Base-by-base conservation (phyloP, 768 basidiomycete species). In the Mycena galopus region DNA sequence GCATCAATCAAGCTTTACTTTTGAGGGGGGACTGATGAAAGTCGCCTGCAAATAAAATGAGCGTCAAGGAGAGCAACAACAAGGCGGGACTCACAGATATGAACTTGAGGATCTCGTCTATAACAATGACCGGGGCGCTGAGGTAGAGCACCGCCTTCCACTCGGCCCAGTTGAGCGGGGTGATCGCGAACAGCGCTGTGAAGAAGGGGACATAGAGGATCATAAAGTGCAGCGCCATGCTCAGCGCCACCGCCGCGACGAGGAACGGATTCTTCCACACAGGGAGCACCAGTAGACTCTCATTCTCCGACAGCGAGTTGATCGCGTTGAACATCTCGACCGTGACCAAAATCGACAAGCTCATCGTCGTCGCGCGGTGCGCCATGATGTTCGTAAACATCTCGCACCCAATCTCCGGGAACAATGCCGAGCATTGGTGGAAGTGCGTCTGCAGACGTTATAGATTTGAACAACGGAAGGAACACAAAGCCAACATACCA, bases 181-280 rank as follows among this genome's bases (percentile, higher is more conserved):
- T 92, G 80, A 98, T 98, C 51, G 93, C 94, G 79, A 99, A 98
- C 69, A 98, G 79, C 9, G 91, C 86, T 94, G 95, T 93, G 83
- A 99, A 96, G 92, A 98, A 95, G 4, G 97, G 97, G 39, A 98
- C 94, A 81, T 99, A 99, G 73, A 99, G 88, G 78, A 99, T 98
- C 86, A 92, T 93, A 77, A 98, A 90, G 82, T 99, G 97, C 32
- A 99, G 85, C 2, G 83, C 90, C 97, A 99, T 98, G 81, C 95
- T 97, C 65, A 99, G 84, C 19, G 92, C 81, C 78, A 98, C 95
- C 33, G 96, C 96, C 21, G 82, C 95, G 47, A 97, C 95, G 21
- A 99, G 91, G 88, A 92, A 98, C 69, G 90, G 91, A 82, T 99
- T 99, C 83, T 92, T 93, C 97, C 97, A 99, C 27, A 98, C 81